Base-by-base conservation (phyloP, 1,284 basidiomycete species). In the Macrocybe sp. region DNA sequence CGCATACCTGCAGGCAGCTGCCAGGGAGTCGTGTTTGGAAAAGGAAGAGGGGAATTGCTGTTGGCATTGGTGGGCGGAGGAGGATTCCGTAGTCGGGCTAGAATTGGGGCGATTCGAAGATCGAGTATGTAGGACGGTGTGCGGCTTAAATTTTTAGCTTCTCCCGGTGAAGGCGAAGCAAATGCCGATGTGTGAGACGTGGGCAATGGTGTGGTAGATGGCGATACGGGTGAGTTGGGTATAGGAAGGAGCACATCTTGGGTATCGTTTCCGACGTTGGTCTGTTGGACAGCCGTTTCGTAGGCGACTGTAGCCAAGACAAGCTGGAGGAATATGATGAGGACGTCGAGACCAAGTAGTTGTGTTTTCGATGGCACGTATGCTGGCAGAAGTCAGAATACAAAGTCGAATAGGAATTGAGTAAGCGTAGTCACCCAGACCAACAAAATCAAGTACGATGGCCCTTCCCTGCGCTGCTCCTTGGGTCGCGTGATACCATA, bases 391-490 rank as follows among this genome's bases (percentile, higher is more conserved):
- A 37, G 28, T 30, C 44, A 37, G 33, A 38, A 6, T 38, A 12
- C 5, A 38, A 34, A 36, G 29, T 45, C 33, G 12, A 36, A 14
- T 34, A 16, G 11, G 30, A 32, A 9, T 11, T 29, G 14, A 16
- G 37, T 16, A 9, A 41, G 11, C 31, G 41, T 28, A 29, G 5
- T 46, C 59, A 89, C 86, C 77, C 70, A 81, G 72, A 49, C 87
- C 87, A 51, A 89, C 75, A 56, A 89, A 89, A 61, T 89, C 86
- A 49, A 89, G 77, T 35, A 89, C 64, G 56, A 88, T 64, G 7
- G 75, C 68, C 55, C 81, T 70, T 22, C 77, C 78, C 50, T 81
- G 74, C 33, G 70, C 59, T 47, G 75, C 65, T 6, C 76, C 75
- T 32, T 71, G 63, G 22, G 67, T 68, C 45, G 74, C 68, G 60